Percentiles rank a stretch among this genome's conserved stretches.
phyloP scores from a whole-genome alignment of 148 eudicot species.

The Fagopyrum esculentum region DNA sequence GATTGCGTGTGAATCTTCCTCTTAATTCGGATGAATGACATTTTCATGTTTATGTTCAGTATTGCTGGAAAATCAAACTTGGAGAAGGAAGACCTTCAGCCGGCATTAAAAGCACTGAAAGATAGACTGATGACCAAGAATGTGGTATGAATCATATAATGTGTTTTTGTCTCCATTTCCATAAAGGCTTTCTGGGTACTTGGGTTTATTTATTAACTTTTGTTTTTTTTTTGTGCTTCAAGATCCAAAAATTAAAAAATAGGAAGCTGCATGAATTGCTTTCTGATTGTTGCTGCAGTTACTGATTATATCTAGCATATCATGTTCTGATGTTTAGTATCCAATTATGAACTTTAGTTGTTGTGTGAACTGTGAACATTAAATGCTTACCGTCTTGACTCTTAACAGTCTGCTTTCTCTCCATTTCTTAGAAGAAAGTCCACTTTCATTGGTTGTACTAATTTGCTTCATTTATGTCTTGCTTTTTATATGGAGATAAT shows the following conservation, averaged over 20 bases:
- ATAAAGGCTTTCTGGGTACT: background rate
- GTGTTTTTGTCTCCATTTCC: background rate
- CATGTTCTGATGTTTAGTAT: background rate
- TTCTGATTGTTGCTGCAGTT: background rate
- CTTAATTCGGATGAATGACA: slow-evolving; percentile 1
- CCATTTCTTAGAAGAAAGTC: background rate
- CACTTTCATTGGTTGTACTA: background rate
- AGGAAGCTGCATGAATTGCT: background rate
- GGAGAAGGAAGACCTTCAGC: slow-evolving; percentile 85
- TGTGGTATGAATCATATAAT: slow-evolving; percentile 47
- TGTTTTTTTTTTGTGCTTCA: background rate
- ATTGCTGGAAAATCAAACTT: slow-evolving; percentile 94
- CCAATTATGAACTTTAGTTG: background rate
- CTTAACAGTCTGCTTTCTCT: background rate
- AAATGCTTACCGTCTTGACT: background rate
- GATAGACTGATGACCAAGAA: slow-evolving; percentile 98
- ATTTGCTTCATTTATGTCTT: background rate
- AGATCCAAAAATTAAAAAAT: background rate
- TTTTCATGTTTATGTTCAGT: slow-evolving; percentile 37
- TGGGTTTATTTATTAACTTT: background rate
- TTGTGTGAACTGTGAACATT: background rate
- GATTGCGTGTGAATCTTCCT: background rate
- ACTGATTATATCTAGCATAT: background rate
- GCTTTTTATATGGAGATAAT: background rate
- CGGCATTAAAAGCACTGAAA: slow-evolving; percentile 88